A percentile compares a stretch with the other conserved stretches of the same genome.
Conservation (phyloP, 805 yeast species). For the Myxozyma vanderwaltii region DNA sequence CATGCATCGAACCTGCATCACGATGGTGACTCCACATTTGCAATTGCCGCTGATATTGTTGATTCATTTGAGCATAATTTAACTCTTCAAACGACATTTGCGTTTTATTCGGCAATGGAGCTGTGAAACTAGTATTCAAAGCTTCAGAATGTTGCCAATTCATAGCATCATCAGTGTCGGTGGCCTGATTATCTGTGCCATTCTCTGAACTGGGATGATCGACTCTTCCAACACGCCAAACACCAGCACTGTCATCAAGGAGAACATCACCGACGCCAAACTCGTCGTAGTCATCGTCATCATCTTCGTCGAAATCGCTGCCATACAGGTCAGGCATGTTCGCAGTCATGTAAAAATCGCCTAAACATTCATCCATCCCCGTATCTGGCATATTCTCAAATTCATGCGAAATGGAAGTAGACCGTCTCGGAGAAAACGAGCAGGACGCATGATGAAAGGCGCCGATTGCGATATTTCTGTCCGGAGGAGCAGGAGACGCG, state of each 20-base stretch:
- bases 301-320: slow-evolving; percentile 5
- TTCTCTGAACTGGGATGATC: not conserved
- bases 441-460: not conserved
- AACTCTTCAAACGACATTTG: not conserved
- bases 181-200: not conserved
- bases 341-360: not conserved
- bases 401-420: not conserved
- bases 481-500: not conserved
- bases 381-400: not conserved
- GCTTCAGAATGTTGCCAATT: not conserved
- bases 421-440: not conserved
- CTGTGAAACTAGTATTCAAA: not conserved
- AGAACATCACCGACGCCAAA: slow-evolving; percentile 21
- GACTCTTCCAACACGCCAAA: slow-evolving; percentile 7
- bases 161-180: not conserved
- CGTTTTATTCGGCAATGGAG: not conserved
- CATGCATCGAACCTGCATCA: not conserved
- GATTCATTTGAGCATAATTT: slow-evolving; percentile 8
- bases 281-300: slow-evolving; percentile 23
- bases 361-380: not conserved
- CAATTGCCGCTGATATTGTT: slow-evolving; percentile 11
- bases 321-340: slow-evolving; percentile 9
- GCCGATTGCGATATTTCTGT: not conserved
- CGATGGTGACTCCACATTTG: slow-evolving; percentile 2
- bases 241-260: slow-evolving; percentile 22